Evolutionary conservation across 768 basidiomycete species (phyloP).

Genomic region (Termitomyces sp.): DNA sequence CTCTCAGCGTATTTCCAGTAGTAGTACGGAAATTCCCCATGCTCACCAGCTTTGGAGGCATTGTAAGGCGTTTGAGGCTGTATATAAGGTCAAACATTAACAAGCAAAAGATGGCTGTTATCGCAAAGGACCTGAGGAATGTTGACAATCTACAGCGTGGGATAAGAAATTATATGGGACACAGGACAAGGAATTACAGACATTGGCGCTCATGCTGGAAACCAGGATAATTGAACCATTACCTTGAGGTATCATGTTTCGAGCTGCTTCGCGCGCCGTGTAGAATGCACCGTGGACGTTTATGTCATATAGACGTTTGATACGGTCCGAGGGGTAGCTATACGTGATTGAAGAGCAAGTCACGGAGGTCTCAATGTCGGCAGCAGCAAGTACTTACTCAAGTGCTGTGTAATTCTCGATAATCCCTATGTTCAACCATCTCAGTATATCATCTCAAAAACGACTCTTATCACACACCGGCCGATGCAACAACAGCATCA

Average conservation of each 20-base stretch:
- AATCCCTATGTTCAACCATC: constrained; percentile 49
- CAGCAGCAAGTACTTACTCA: constrained; percentile 46
- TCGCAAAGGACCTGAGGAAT: constrained; percentile 63
- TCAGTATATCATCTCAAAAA: background rate
- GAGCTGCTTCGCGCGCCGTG: constrained; percentile 94
- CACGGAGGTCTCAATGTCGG: background rate
- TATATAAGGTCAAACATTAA: background rate
- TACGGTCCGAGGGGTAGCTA: constrained; percentile 83
- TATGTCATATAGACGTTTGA: constrained; percentile 82
- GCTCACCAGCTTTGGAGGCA: constrained; percentile 83
- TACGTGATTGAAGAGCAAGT: constrained; percentile 1
- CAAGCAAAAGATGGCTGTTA: background rate
- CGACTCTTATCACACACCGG: constrained; percentile 44
- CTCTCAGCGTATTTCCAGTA: background rate
- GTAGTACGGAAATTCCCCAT: background rate
- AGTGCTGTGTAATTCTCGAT: constrained; percentile 86
- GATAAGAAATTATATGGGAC: background rate
- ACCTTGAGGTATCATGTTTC: constrained; percentile 80
- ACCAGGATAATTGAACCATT: constrained; percentile 83
- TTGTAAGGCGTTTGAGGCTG: constrained; percentile 94
- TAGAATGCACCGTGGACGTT: constrained; percentile 94
- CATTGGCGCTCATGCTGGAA: constrained; percentile 87
- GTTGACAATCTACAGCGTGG: constrained; percentile 63
- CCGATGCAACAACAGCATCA: constrained; percentile 84
- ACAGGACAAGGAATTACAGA: constrained; percentile 30